These are phyloP conservation scores for Cubamyces lactineus DNA, from an alignment of 768 basidiomycete species.

Conservation along the genomic window DNA sequence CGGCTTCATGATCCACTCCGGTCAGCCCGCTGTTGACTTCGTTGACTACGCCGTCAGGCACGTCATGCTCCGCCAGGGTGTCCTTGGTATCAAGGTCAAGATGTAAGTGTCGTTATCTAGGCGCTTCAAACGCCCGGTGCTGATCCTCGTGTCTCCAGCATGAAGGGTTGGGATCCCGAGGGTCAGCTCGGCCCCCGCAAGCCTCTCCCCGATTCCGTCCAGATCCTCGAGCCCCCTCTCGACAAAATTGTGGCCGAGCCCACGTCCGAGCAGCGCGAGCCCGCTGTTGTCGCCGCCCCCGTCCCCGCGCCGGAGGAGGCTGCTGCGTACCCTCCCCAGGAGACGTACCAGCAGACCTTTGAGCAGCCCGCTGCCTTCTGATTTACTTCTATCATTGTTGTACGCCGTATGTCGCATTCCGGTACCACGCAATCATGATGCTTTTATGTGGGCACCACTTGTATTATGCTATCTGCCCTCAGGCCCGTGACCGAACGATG, in stretches of 20 bases:
- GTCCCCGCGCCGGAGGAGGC: slow-evolving; percentile 58
- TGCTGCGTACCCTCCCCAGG: slow-evolving; percentile 37
- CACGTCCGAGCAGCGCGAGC: slow-evolving; percentile 86
- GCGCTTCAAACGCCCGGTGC: not conserved
- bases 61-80: slow-evolving; percentile 97
- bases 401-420: slow-evolving; percentile 12
- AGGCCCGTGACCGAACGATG: not conserved
- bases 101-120: slow-evolving; percentile 59
- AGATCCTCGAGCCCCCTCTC: slow-evolving; percentile 84
- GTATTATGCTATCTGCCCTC: not conserved
- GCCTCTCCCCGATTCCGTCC: slow-evolving; percentile 94
- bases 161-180: slow-evolving; percentile 96
- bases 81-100: slow-evolving; percentile 99
- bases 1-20: slow-evolving; percentile 99
- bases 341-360: slow-evolving; percentile 41
- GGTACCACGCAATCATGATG: slow-evolving; percentile 20
- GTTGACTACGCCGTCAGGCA: slow-evolving; percentile 98
- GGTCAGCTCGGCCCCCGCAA: slow-evolving; percentile 88
- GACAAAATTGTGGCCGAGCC: slow-evolving; percentile 92
- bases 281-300: slow-evolving; percentile 49
- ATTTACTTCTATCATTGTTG: slow-evolving; percentile 31
- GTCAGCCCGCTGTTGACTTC: slow-evolving; percentile 96
- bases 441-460: slow-evolving; percentile 11
- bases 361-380: slow-evolving; percentile 56
- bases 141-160: slow-evolving; percentile 53